Percentiles rank a stretch among this genome's conserved stretches.
phyloP scores from a whole-genome alignment of 805 yeast species.

The Lachancea sp. region DNA sequence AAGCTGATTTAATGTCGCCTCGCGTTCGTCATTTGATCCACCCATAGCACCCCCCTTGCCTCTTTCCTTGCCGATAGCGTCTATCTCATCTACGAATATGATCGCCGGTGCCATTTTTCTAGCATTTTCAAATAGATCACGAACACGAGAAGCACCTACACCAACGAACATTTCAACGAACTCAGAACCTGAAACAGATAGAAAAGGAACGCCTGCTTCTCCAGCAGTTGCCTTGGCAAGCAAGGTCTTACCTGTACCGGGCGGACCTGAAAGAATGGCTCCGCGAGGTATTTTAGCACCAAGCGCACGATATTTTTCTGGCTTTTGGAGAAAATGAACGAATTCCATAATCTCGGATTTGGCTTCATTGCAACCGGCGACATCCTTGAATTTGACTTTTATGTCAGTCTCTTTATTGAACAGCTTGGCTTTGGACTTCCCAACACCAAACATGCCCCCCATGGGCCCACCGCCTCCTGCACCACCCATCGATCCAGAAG shows the following conservation, averaged over 20 bases:
- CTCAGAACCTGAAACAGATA: constrained; percentile 94
- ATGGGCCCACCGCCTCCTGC: constrained; percentile 39
- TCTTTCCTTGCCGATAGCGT: constrained; percentile 96
- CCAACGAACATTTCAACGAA: constrained; percentile 99
- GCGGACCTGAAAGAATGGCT: constrained; percentile 95
- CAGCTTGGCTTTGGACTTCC: constrained; percentile 83
- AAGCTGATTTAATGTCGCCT: constrained; percentile 89
- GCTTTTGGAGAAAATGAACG: constrained; percentile 86
- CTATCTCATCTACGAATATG: constrained; percentile 96
- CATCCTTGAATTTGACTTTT: constrained; percentile 84
- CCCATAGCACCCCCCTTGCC: constrained; percentile 59
- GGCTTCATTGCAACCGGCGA: constrained; percentile 96
- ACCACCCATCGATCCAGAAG: constrained; percentile 30
- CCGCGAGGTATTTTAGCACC: constrained; percentile 99
- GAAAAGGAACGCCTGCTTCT: constrained; percentile 96
- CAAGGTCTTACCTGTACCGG: constrained; percentile 98
- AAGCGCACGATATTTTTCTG: constrained; percentile 79
- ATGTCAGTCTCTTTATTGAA: constrained; percentile 91
- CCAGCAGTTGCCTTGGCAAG: constrained; percentile 99
- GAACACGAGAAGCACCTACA: constrained; percentile 97
- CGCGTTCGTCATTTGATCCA: constrained; percentile 95
- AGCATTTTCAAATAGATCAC: constrained; percentile 89
- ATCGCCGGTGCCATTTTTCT: constrained; percentile 92
- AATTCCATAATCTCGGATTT: constrained; percentile 97
- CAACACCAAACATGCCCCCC: constrained; percentile 83